phyloP scores from a whole-genome alignment of 352 stramenopile species.

The Globisporangium cystogenes region DNA sequence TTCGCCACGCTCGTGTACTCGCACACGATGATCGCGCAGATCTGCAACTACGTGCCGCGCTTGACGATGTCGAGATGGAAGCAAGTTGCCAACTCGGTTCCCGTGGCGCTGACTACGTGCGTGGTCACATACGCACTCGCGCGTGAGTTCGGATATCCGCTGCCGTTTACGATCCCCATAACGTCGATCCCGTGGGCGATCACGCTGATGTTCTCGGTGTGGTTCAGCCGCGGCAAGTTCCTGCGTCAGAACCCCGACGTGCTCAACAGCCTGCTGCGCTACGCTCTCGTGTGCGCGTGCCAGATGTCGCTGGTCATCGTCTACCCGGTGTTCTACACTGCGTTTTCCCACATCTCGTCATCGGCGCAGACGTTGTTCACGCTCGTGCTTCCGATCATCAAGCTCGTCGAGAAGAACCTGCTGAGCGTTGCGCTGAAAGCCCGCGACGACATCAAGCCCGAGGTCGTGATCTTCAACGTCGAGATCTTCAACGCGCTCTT shows the following conservation, averaged over 20 bases:
- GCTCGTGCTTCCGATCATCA: slow-evolving; percentile 29
- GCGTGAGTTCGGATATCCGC: slow-evolving; percentile 24
- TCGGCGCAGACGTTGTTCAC: slow-evolving; percentile 9
- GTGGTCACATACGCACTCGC: slow-evolving; percentile 6
- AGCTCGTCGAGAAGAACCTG: slow-evolving; percentile 31
- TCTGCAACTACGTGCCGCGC: slow-evolving; percentile 8
- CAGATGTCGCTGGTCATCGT: slow-evolving; percentile 5
- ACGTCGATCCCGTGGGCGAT: slow-evolving; percentile 1
- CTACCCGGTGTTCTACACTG: slow-evolving; percentile 13
- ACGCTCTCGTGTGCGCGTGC: neutral
- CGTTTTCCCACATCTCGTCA: slow-evolving; percentile 10
- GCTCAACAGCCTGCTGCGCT: neutral
- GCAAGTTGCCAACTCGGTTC: neutral
- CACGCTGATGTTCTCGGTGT: neutral
- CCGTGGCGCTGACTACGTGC: neutral
- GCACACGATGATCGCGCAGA: slow-evolving; percentile 1
- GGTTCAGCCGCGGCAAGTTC: neutral
- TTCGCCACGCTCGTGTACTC: slow-evolving; percentile 3
- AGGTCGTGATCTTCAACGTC: slow-evolving; percentile 33
- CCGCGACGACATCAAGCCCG: slow-evolving; percentile 19
- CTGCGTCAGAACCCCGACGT: slow-evolving; percentile 3
- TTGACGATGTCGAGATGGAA: slow-evolving; percentile 13
- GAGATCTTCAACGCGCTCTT: slow-evolving; percentile 40
- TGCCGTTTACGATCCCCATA: slow-evolving; percentile 38
- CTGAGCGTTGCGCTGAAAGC: slow-evolving; percentile 15